Base-by-base conservation (phyloP, 305 asterid genomes). In the Fraxinus sp. region DNA sequence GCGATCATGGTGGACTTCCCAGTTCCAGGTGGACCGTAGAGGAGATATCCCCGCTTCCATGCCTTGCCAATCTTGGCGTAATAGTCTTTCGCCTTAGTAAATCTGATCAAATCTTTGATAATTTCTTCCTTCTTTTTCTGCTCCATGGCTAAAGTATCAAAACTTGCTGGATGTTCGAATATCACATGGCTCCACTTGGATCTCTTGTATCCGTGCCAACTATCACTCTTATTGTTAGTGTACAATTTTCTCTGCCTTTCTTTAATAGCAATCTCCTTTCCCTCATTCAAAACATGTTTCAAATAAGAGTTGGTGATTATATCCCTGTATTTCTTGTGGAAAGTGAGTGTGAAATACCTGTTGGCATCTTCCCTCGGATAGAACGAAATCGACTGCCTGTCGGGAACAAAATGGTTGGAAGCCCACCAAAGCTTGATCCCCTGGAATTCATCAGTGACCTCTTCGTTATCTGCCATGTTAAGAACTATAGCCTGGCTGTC, bases 1-100 rank as follows among this genome's bases (percentile, higher is more conserved):
- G 94, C 93, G 0, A 90, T 89, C 92, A 90, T 90, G 78, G 90
- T 87, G 0, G 94, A 91, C 55, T 90, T 91, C 0, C 93, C 92
- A 0, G 93, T 89, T 0, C 92, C 91, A 0, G 92, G 94, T 0
- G 94, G 92, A 0, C 93, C 93, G 24, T 82, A 77, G 1, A 91
- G 90, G 93, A 89, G 90, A 55, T 91, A 91, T 0, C 92, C 90
- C 1, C 90, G 81, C 80, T 91, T 91, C 94, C 94, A 91, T 7
- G 91, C 90, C 85, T 91, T 91, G 5, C 94, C 94, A 10, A 91
- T 66, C 74, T 86, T 88, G 1, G 82, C 79, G 3, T 91, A 91
- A 20, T 88, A 90, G 0, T 90, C 89, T 78, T 88, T 91, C 0
- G 89, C 77, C 5, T 82, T 77, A 0, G 87, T 79, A 44, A 91